A percentile compares a stretch with the other conserved stretches of the same genome.
Conservation (phyloP, 2,329 filamentous ascomycete genomes). For the Hymenoscyphus fructigenus region DNA sequence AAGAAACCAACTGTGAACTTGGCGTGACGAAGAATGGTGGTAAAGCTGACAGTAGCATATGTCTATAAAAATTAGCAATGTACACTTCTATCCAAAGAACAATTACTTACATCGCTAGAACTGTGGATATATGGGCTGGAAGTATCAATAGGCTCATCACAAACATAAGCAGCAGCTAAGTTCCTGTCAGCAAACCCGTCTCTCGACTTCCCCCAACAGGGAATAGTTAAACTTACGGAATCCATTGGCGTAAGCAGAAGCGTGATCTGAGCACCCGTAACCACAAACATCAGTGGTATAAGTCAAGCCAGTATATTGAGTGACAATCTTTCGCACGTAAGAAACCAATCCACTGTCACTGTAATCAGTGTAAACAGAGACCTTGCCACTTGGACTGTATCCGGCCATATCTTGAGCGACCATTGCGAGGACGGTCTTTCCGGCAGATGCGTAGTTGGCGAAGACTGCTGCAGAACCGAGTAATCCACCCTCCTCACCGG, state of each 20-base stretch:
- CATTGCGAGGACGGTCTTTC: slow-evolving; percentile 84
- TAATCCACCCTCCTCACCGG: slow-evolving; percentile 80
- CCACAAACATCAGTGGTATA: slow-evolving; percentile 7
- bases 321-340: slow-evolving; percentile 9
- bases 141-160: slow-evolving; percentile 10
- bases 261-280: slow-evolving; percentile 15
- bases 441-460: slow-evolving; percentile 67
- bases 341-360: slow-evolving; percentile 4
- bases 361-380: slow-evolving; percentile 12
- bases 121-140: slow-evolving; percentile 12
- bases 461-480: slow-evolving; percentile 88
- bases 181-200: neutral
- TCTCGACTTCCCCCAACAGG: neutral
- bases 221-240: slow-evolving; percentile 7
- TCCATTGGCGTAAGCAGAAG: slow-evolving; percentile 6
- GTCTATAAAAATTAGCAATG: slow-evolving; percentile 8
- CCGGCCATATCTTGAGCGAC: slow-evolving; percentile 97
- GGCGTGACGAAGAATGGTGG: slow-evolving; percentile 8
- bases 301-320: slow-evolving; percentile 10
- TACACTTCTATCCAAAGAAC: neutral
- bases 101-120: slow-evolving; percentile 10
- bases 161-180: slow-evolving; percentile 12
- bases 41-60: slow-evolving; percentile 5
- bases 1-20: slow-evolving; percentile 11
- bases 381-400: slow-evolving; percentile 7